Evolutionary conservation across 2,329 filamentous ascomycete genomes (phyloP).

Genomic region (Trichoderma sp.): DNA sequence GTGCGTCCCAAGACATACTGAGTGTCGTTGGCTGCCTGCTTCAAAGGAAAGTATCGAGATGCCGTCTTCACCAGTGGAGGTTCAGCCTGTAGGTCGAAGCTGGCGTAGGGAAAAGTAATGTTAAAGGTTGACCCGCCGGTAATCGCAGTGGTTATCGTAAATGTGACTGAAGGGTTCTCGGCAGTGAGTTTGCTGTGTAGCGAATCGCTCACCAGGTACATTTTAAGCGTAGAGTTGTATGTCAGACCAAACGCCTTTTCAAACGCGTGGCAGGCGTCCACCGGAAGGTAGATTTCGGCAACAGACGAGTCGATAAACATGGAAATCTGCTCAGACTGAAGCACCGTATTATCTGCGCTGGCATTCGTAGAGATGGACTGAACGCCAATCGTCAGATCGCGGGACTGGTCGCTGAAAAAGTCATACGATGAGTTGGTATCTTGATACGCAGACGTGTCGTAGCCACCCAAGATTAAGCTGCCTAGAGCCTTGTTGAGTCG

Average conservation of each 20-base stretch:
- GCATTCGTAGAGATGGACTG: constrained; percentile 21
- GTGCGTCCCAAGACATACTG: constrained; percentile 24
- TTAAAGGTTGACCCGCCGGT: constrained; percentile 16
- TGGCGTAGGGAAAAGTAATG: constrained; percentile 25
- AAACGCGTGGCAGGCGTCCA: constrained; percentile 19
- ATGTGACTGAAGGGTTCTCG: constrained; percentile 17
- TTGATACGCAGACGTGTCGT: constrained; percentile 18
- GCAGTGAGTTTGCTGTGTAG: constrained; percentile 5
- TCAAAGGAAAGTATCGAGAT: constrained; percentile 24
- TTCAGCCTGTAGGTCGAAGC: constrained; percentile 22
- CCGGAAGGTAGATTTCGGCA: constrained; percentile 20
- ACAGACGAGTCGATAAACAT: constrained; percentile 24
- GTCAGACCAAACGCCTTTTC: constrained; percentile 18
- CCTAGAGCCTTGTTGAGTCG: constrained; percentile 21
- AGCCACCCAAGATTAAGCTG: constrained; percentile 19
- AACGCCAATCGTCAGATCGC: constrained; percentile 20
- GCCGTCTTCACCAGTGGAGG: constrained; percentile 20
- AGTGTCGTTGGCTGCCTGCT: constrained; percentile 23
- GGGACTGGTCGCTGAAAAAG: constrained; percentile 23
- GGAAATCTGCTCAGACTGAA: constrained; percentile 10
- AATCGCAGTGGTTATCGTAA: constrained; percentile 14
- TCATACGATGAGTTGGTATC: neutral
- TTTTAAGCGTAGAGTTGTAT: constrained; percentile 14
- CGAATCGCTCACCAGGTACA: constrained; percentile 21
- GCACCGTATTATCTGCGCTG: neutral